Evolutionary conservation across 2,329 filamentous ascomycete species (phyloP).

Genomic region (Trichocomaceae sp.): DNA sequence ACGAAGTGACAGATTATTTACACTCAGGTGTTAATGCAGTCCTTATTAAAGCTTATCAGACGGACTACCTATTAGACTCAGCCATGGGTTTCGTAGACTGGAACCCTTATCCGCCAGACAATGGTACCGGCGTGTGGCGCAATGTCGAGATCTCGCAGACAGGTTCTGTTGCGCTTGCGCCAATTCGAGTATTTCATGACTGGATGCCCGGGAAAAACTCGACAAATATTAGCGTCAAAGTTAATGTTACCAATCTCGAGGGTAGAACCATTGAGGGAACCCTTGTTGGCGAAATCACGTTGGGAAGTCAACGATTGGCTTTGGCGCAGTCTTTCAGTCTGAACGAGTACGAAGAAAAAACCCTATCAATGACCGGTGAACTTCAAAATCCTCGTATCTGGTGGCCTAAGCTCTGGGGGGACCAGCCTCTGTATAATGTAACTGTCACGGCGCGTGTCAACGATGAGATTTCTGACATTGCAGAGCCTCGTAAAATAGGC

Average conservation of each 20-base stretch:
- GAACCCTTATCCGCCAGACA: constrained; percentile 57
- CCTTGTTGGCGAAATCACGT: constrained; percentile 20
- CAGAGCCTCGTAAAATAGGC: constrained; percentile 40
- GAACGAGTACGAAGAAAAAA: constrained; percentile 31
- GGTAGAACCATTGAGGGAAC: constrained; percentile 15
- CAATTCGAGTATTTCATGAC: constrained; percentile 43
- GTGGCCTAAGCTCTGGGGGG: constrained; percentile 58
- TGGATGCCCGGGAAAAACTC: constrained; percentile 36
- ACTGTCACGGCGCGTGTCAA: constrained; percentile 24
- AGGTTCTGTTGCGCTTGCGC: constrained; percentile 42
- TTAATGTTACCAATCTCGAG: constrained; percentile 32
- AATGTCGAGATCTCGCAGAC: constrained; percentile 52
- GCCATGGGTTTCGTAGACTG: constrained; percentile 57
- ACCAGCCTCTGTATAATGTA: constrained; percentile 47
- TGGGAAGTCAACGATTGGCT: constrained; percentile 10
- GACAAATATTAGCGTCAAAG: constrained; percentile 33
- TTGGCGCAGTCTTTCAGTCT: constrained; percentile 35
- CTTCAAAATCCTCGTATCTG: constrained; percentile 48
- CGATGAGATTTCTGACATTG: constrained; percentile 28
- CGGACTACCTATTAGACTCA: constrained; percentile 54
- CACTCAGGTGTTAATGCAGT: constrained; percentile 44
- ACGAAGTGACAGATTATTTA: constrained; percentile 47
- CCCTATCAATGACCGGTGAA: constrained; percentile 33
- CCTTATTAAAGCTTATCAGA: constrained; percentile 50
- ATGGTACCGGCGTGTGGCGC: constrained; percentile 58